phyloP scores from a whole-genome alignment of 2,329 filamentous ascomycete species.

The Amauroascus niger region DNA sequence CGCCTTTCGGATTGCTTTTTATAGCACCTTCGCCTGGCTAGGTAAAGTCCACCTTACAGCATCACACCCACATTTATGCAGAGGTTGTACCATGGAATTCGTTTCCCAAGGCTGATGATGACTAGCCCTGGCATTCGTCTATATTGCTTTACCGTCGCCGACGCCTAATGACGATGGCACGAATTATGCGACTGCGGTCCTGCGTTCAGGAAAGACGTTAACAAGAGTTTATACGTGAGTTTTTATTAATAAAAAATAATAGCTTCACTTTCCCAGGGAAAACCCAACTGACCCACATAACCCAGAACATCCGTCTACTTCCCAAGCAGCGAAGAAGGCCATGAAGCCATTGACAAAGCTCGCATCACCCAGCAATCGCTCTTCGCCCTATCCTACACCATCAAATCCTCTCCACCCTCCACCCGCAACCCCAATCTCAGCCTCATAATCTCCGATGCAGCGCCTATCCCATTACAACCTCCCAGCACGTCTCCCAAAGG shows the following conservation, averaged over 20 bases:
- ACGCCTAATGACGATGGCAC: not conserved
- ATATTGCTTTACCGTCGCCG: not conserved
- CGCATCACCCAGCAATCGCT: not conserved
- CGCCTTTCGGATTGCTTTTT: not conserved
- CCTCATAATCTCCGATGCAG: not conserved
- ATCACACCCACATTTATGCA: too few relatives aligned
- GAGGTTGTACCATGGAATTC: too few relatives aligned
- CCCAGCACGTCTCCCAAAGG: not conserved
- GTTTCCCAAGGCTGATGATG: not conserved
- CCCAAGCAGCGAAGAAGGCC: not conserved
- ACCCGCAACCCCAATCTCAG: not conserved
- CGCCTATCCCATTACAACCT: not conserved
- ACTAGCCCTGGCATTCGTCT: not conserved
- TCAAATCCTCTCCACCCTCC: not conserved
- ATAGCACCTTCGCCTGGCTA: not conserved
- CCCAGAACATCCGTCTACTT: not conserved
- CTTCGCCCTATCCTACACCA: slow-evolving; percentile 1
- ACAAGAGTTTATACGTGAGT: slow-evolving; percentile 1
- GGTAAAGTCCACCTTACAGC: not conserved
- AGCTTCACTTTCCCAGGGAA: not conserved
- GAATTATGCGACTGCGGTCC: not conserved
- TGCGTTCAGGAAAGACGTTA: slow-evolving; percentile 1
- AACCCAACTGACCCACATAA: too few relatives aligned
- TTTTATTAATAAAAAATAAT: not conserved
- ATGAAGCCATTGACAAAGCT: slow-evolving; percentile 1